A percentile compares a stretch with the other conserved stretches of the same genome.
Conservation (phyloP, 352 stramenopile species). For the Globisporangium perplexum region DNA sequence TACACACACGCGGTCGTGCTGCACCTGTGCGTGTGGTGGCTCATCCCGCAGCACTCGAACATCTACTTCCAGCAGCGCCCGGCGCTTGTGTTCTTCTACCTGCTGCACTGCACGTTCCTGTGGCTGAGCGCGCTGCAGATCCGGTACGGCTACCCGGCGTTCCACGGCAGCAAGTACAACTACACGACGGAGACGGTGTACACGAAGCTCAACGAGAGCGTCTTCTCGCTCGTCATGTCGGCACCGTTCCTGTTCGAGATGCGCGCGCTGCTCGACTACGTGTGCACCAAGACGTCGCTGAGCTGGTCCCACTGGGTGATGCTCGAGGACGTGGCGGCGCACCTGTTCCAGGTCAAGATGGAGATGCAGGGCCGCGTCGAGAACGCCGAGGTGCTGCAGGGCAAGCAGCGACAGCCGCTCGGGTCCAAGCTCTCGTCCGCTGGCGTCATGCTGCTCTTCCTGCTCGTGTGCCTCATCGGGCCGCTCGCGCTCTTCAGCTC, state of each 20-base stretch:
- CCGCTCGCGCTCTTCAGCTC: conserved; percentile 83
- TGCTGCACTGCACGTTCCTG: conserved; percentile 74
- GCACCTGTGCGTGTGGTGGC: conserved; percentile 69
- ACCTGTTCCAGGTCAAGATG: conserved; percentile 74
- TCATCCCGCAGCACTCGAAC: conserved; percentile 69
- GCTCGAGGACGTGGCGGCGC: conserved; percentile 76
- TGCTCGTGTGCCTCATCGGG: conserved; percentile 71
- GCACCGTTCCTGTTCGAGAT: conserved; percentile 87
- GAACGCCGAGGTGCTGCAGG: conserved; percentile 66
- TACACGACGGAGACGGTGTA: conserved; percentile 46
- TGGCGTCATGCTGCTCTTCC: conserved; percentile 71
- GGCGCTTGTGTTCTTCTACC: conserved; percentile 71
- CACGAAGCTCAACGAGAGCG: conserved; percentile 44
- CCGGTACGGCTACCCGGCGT: conserved; percentile 82
- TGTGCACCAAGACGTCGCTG: conserved; percentile 83
- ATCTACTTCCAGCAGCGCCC: conserved; percentile 75
- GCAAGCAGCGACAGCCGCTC: conserved; percentile 72
- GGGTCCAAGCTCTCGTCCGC: conserved; percentile 58
- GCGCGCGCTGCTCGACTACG: conserved; percentile 79
- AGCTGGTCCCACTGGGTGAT: conserved; percentile 78
- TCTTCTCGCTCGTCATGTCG: conserved; percentile 74
- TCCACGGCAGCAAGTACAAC: conserved; percentile 79
- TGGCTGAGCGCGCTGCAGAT: conserved; percentile 77
- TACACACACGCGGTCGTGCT: conserved; percentile 68
- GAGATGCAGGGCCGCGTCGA: conserved; percentile 68